These are phyloP conservation scores for Acer yangbiense DNA, from an alignment of 345 rosid genomes.

Conservation along the genomic window DNA sequence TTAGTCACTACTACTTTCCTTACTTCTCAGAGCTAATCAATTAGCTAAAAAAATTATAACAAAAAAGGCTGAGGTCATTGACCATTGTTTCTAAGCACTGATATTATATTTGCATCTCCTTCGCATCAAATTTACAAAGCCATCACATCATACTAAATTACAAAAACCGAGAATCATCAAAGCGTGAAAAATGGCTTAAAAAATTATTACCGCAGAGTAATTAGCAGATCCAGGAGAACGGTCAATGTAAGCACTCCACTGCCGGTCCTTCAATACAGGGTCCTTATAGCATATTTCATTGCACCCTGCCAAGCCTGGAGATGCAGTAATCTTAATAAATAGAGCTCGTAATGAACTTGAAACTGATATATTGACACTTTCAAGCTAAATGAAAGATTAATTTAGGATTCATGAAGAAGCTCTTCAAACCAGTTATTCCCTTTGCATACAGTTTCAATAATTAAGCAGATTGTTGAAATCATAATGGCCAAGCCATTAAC, in stretches of 20 bases:
- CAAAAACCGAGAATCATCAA: not conserved
- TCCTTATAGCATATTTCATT: slow-evolving; percentile 92
- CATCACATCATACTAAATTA: not conserved
- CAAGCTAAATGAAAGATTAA: not conserved
- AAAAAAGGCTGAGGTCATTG: not conserved
- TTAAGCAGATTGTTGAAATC: not conserved
- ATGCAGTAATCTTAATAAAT: slow-evolving; percentile 26
- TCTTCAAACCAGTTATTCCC: slow-evolving; percentile 10
- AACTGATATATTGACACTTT: not conserved
- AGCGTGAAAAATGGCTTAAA: not conserved
- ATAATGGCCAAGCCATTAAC: not conserved
- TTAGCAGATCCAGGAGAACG: slow-evolving; percentile 86
- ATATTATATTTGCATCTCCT: not conserved
- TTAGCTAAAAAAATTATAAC: not conserved
- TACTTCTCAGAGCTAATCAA: not conserved
- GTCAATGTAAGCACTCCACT: slow-evolving; percentile 94
- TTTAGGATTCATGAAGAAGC: slow-evolving; percentile 5
- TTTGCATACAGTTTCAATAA: not conserved
- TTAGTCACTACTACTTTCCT: not conserved
- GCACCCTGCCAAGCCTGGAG: slow-evolving; percentile 75
- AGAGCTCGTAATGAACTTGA: not conserved
- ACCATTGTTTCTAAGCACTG: not conserved
- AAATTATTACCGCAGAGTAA: slow-evolving; percentile 66
- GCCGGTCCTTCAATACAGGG: slow-evolving; percentile 85
- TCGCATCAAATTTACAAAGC: slow-evolving; percentile 1